A percentile compares a stretch with the other conserved stretches of the same genome.
Evolutionary conservation across 1,139 yeast genomes (phyloP).

Genomic region (Blastobotrys elegans): DNA sequence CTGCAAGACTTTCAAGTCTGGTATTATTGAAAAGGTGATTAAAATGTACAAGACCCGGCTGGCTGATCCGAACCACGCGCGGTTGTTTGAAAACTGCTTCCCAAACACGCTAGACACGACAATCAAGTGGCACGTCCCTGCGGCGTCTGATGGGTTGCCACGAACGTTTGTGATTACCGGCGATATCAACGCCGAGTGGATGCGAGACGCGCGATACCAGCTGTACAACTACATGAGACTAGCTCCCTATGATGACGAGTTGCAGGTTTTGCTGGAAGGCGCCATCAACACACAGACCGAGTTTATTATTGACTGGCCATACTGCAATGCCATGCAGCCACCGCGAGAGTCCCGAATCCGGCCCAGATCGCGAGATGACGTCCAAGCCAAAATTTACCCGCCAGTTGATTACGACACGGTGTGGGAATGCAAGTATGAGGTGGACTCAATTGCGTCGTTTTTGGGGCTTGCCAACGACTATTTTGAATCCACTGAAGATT

Average conservation of each 20-base stretch:
- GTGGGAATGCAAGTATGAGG: constrained; percentile 86
- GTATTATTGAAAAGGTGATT: constrained; percentile 59
- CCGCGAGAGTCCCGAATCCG: constrained; percentile 42
- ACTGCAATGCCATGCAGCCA: constrained; percentile 90
- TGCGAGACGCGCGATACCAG: constrained; percentile 82
- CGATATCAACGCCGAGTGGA: constrained; percentile 82
- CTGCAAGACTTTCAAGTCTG: constrained; percentile 69
- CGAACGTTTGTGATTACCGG: constrained; percentile 79
- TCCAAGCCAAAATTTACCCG: constrained; percentile 60
- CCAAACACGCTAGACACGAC: constrained; percentile 91
- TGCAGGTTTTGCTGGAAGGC: constrained; percentile 58
- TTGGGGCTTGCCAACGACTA: constrained; percentile 70
- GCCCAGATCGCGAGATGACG: neutral
- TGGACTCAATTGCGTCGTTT: constrained; percentile 82
- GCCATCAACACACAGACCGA: constrained; percentile 77
- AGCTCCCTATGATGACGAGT: constrained; percentile 43
- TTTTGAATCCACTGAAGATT: constrained; percentile 47
- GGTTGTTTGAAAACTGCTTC: constrained; percentile 73
- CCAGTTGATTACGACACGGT: constrained; percentile 64
- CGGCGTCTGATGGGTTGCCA: constrained; percentile 32
- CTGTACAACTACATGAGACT: constrained; percentile 69
- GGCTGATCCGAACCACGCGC: constrained; percentile 59
- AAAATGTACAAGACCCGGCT: constrained; percentile 47
- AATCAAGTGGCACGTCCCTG: constrained; percentile 59
- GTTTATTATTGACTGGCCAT: constrained; percentile 61